Percentiles rank a stretch among this genome's conserved stretches.
Conservation (phyloP, 495 filamentous ascomycete species). For the Penicillium cosmopolitanum region DNA sequence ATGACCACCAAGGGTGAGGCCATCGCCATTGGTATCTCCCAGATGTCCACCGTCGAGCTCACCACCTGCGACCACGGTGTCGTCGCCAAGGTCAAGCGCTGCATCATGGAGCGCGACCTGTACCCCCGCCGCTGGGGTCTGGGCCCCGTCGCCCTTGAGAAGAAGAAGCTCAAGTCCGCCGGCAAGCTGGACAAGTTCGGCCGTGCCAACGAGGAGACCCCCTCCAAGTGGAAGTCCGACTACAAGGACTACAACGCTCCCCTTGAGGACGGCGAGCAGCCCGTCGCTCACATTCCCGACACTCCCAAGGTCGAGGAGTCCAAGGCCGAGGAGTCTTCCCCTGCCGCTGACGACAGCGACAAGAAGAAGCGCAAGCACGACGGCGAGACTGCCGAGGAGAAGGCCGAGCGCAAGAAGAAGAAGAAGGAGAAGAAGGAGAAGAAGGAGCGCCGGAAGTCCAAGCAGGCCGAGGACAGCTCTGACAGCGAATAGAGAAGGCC, state of each 20-base stretch:
- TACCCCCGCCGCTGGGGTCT: conserved; percentile 96
- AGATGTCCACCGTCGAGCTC: conserved; percentile 94
- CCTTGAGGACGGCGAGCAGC: conserved; percentile 42
- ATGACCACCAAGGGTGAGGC: conserved; percentile 99
- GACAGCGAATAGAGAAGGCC: conserved; percentile 56
- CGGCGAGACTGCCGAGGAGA: conserved; percentile 76
- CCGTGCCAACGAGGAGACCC: conserved; percentile 86
- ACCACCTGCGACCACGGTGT: conserved; percentile 93
- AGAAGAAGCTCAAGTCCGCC: conserved; percentile 99
- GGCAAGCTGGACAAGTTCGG: conserved; percentile 98
- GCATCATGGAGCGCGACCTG: conserved; percentile 98
- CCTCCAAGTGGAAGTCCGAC: conserved; percentile 82
- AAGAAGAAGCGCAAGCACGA: conserved; percentile 85
- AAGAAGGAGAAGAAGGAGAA: conserved; percentile 78
- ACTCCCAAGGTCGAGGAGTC: conserved; percentile 39
- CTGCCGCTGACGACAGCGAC: conserved; percentile 42
- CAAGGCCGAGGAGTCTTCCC: conserved; percentile 22
- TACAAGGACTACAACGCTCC: conserved; percentile 85
- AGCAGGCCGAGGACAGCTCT: conserved; percentile 61
- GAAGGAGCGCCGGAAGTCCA: conserved; percentile 66
- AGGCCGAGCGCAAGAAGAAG: conserved; percentile 72
- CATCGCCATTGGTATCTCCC: conserved; percentile 91
- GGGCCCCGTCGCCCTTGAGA: conserved; percentile 86
- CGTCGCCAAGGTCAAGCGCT: conserved; percentile 95
- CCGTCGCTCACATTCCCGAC: conserved; percentile 42